Base-by-base conservation (phyloP, 108 stramenopile genomes). In the Nitzschia sp. region DNA sequence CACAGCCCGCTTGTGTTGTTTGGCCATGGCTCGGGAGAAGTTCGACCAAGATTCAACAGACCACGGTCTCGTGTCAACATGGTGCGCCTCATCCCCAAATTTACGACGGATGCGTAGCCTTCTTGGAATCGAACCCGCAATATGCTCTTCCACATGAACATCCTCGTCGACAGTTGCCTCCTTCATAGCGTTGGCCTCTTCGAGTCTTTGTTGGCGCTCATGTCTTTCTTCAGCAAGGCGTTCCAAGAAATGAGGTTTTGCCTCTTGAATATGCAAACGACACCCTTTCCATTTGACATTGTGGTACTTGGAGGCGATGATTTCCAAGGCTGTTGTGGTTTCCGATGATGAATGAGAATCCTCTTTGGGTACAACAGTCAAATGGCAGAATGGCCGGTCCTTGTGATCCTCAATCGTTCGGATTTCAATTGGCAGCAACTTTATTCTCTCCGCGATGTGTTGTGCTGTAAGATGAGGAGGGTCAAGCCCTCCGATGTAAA, bases 251-350 rank as follows among this genome's bases (percentile, higher is more conserved):
- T 86, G 84, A 20, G 85, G 86, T 53, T 65, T 78, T 19, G 92
- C 89, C 37, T 53, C 44, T 73, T 90, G 81, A 6, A 93, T 86
- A 22, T 69, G 38, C 11, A 93, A 53, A 42, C 67, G 74, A 52
- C 89, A 93, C 51, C 92, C 92, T 60, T 87, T 90, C 92, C 92
- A 93, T 67, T 87, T 93, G 41, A 87, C 85, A 74, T 89, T 90
- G 77, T 93, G 62, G 60, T 88, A 90, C 52, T 78, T 79, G 42
- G 85, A 78, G 43, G 78, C 53, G 41, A 89, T 67, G n/a, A 84
- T 62, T 7, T 77, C 79, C 41, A 88, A 63, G 0, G 87, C 82
- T 10, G 84, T 75, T 21, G 17, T 22, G 14, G 46, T 0, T 39
- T 12, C 0, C 8, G 29, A 20, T 53, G 56, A 37, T 38, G 43